These are phyloP conservation scores for Mycena amicta DNA, from an alignment of 768 basidiomycete species.

Conservation along the genomic window DNA sequence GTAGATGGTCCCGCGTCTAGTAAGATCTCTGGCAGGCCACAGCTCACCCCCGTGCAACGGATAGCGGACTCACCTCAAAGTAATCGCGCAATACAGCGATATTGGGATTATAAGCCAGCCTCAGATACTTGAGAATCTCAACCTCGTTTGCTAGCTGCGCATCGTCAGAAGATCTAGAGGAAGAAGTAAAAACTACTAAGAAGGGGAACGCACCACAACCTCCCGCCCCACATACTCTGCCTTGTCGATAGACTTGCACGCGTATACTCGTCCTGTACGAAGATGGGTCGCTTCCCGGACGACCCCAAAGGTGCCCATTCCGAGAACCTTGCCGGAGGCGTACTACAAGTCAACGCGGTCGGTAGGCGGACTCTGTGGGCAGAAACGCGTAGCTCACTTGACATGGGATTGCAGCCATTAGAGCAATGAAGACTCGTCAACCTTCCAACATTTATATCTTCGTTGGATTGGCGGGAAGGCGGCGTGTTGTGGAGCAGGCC, in stretches of 20 bases:
- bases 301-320: conserved; percentile 92
- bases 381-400: no score
- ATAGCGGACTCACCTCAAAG: conserved; percentile 69
- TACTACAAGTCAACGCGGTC: conserved; percentile 65
- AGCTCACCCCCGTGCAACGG: no score
- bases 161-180: background rate
- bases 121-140: conserved; percentile 88
- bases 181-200: background rate
- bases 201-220: conserved; percentile 83
- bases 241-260: conserved; percentile 99
- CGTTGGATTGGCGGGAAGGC: no score
- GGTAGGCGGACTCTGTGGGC: no score
- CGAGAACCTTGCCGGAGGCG: conserved; percentile 82
- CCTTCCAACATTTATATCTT: no score
- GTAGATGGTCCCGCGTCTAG: conserved; percentile 87
- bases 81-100: conserved; percentile 95
- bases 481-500: no score
- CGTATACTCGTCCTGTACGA: conserved; percentile 86
- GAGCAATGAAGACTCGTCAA: no score
- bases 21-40: background rate
- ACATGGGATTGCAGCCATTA: no score
- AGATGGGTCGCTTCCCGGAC: conserved; percentile 94
- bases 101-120: conserved; percentile 82
- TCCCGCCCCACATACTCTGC: conserved; percentile 96
- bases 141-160: conserved; percentile 93